Conservation (phyloP, 306 rosid genomes). For the Prinsepia uniflora region DNA sequence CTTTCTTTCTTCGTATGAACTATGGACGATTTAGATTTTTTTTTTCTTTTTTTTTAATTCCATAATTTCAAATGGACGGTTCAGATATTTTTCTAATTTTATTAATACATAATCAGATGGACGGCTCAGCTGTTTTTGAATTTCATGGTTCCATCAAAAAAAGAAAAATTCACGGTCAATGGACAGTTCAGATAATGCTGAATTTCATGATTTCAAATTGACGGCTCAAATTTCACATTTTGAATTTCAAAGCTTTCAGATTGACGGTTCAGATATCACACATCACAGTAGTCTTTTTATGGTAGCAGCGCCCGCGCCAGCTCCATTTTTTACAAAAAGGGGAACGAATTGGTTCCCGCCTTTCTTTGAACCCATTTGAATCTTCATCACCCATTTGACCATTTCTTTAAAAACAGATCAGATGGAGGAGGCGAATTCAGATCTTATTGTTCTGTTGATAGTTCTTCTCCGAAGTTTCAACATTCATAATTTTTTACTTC, state of each 20-base stretch:
- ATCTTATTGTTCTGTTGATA: neutral
- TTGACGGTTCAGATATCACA: neutral
- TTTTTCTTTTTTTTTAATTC: too few relatives aligned
- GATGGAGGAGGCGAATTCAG: neutral
- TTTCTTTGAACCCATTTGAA: neutral
- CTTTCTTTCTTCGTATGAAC: too few relatives aligned
- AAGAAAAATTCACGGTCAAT: too few relatives aligned
- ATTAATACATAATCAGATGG: too few relatives aligned
- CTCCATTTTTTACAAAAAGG: neutral
- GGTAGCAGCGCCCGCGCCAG: too few relatives aligned
- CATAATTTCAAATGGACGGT: too few relatives aligned
- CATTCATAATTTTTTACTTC: neutral
- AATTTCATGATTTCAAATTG: neutral
- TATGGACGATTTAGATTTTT: too few relatives aligned
- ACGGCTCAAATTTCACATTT: neutral
- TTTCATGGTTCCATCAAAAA: too few relatives aligned
- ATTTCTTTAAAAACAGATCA: neutral
- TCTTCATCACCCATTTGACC: too few relatives aligned
- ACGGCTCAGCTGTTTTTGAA: too few relatives aligned
- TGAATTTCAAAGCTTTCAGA: too few relatives aligned
- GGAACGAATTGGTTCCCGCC: constrained; percentile 1
- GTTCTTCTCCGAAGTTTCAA: neutral
- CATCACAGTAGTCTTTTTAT: neutral
- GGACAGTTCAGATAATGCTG: neutral
- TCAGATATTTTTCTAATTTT: too few relatives aligned